Evolutionary conservation across 345 rosid species (phyloP).

Genomic region (Hibiscus trionum): DNA sequence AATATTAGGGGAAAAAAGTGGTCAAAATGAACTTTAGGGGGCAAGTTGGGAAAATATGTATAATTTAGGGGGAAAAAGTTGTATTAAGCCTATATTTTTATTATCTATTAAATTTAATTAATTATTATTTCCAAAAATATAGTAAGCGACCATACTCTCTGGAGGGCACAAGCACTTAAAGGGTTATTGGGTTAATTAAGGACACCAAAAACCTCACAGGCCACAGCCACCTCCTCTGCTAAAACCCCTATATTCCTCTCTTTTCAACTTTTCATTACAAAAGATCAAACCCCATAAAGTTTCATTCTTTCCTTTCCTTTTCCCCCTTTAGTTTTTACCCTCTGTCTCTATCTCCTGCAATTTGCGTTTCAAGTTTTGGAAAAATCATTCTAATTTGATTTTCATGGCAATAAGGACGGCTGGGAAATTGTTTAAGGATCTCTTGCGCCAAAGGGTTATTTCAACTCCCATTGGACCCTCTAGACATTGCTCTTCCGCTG

Average conservation of each 20-base stretch:
- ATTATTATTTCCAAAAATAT: not conserved
- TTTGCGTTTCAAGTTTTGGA: not conserved
- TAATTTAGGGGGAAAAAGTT: no score
- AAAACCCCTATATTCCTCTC: conserved; percentile 3
- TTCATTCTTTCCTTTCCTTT: not conserved
- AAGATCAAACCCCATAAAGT: not conserved
- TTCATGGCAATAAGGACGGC: conserved; percentile 47
- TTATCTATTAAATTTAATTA: no score
- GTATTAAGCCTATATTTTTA: no score
- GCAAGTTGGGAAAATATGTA: no score
- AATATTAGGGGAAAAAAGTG: no score
- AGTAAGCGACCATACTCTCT: no score
- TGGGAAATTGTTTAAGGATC: conserved; percentile 36
- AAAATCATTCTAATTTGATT: not conserved
- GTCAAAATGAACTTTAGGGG: no score
- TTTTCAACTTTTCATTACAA: not conserved
- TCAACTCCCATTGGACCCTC: conserved; percentile 31
- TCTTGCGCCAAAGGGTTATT: conserved; percentile 25
- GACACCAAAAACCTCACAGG: conserved; percentile 5
- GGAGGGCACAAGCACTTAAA: no score
- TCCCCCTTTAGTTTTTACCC: not conserved
- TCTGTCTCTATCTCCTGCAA: not conserved
- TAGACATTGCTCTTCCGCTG: conserved; percentile 41
- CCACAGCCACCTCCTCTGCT: not conserved
- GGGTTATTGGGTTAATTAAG: not conserved